These are phyloP conservation scores for Eucalyptus cloeziana DNA, from an alignment of 345 rosid genomes.

Conservation along the genomic window DNA sequence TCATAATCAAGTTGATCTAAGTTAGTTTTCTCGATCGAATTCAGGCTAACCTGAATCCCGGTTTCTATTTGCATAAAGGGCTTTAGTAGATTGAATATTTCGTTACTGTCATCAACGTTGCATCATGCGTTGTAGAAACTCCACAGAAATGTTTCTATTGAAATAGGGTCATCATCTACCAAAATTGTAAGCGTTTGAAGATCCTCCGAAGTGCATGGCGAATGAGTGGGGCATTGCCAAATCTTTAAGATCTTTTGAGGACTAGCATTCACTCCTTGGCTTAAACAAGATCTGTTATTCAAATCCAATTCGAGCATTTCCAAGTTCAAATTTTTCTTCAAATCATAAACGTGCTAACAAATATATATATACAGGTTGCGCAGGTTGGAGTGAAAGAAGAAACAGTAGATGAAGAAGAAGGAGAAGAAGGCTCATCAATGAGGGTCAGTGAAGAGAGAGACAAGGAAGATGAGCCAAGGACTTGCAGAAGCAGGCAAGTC, in stretches of 20 bases:
- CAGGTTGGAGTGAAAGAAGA: background rate
- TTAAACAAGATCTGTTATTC: background rate
- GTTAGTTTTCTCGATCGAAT: background rate
- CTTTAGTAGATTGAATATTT: background rate
- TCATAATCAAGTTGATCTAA: background rate
- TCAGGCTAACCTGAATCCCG: background rate
- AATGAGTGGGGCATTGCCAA: background rate
- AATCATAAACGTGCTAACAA: background rate
- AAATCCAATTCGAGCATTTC: background rate
- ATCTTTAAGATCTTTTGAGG: background rate
- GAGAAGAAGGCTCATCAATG: background rate
- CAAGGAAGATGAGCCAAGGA: background rate
- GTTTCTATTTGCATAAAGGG: background rate
- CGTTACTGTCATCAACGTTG: background rate
- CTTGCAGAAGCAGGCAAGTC: background rate
- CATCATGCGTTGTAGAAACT: background rate
- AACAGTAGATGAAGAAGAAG: background rate
- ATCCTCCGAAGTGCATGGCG: background rate
- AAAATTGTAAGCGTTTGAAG: background rate
- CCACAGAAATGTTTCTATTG: background rate
- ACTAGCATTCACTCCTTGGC: background rate
- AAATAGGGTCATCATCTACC: background rate
- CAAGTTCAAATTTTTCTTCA: background rate
- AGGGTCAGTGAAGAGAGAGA: background rate
- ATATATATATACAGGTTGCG: background rate